Evolutionary conservation across 768 basidiomycete genomes (phyloP), one percentile per base, ranked within the genome.

Genomic region (Tylopilus vinaceipallidus): DNA sequence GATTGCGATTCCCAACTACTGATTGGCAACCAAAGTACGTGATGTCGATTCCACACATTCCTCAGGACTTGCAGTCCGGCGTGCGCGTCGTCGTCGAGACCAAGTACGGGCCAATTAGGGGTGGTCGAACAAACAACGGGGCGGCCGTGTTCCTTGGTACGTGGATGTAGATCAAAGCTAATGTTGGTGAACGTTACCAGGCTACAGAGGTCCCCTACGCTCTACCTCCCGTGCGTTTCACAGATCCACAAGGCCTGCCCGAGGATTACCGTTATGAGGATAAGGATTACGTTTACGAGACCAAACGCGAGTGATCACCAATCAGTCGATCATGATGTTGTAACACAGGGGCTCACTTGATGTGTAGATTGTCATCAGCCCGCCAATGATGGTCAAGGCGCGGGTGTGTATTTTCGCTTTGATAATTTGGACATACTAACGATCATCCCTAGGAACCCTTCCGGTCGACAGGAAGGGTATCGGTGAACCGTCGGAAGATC

Each of bases 181-280:
- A 10, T 9, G 11, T 16, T 3, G 16, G 24, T 30, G 17, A 23
- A 29, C n/a, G 13, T 27, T 3, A 34, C n/a, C 29, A 12, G 14
- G 17, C 14, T 4, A 13, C 48, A 90, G 86, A 91, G 70, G 71
- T 91, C 45, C 86, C 87, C 5, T 91, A 85, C 60, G 87, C 83
- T 3, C 64, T 85, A 14, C 79, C 84, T 24, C 84, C 86, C 0
- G 66, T 60, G 13, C 75, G 86, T 22, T 90, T 88, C 56, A 69
- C 81, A 42, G 82, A 89, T 58, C 82, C 86, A 4, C 58, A 74
- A 22, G 71, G 79, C 0, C 67, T 90, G 4, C 82, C 86, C 2
- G 43, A 68, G 3, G 67, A 68, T 37, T 82, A 78, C 61, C 71
- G 65, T 14, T 91, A 89, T 50, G 76, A 80, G 37, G 64, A 70